These are phyloP conservation scores for Brassica incana DNA, from an alignment of 345 rosid species.

Conservation along the genomic window DNA sequence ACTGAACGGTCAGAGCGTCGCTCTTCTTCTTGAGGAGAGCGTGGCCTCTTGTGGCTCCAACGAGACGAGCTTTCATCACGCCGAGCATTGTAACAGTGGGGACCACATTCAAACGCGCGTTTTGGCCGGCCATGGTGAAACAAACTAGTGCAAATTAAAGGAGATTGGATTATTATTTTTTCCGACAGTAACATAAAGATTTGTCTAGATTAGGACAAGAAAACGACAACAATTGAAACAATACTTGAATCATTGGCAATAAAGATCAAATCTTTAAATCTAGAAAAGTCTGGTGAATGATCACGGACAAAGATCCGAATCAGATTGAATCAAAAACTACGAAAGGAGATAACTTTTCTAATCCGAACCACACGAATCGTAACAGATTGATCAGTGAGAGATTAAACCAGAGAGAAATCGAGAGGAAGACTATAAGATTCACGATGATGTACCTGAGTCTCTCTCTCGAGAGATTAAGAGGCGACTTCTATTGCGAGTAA, in stretches of 20 bases:
- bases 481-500: neutral
- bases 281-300: neutral
- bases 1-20: conserved; percentile 89
- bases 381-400: conserved; percentile 25
- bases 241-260: neutral
- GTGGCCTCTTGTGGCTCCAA: conserved; percentile 94
- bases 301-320: neutral
- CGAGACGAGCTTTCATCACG: conserved; percentile 72
- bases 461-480: neutral
- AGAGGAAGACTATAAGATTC: conserved; percentile 22
- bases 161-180: neutral
- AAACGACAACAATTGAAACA: neutral
- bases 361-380: neutral
- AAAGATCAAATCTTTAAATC: conserved; percentile 1
- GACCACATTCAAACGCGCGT: conserved; percentile 79
- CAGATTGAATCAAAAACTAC: conserved; percentile 20
- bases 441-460: conserved; percentile 27
- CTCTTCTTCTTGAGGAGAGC: conserved; percentile 97
- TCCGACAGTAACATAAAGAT: neutral
- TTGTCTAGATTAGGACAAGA: neutral
- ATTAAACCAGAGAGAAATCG: conserved; percentile 10
- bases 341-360: neutral
- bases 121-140: conserved; percentile 73
- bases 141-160: neutral
- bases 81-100: conserved; percentile 87